Evolutionary conservation across 2,329 filamentous ascomycete genomes (phyloP).

Genomic region (Diaporthe helianthi): DNA sequence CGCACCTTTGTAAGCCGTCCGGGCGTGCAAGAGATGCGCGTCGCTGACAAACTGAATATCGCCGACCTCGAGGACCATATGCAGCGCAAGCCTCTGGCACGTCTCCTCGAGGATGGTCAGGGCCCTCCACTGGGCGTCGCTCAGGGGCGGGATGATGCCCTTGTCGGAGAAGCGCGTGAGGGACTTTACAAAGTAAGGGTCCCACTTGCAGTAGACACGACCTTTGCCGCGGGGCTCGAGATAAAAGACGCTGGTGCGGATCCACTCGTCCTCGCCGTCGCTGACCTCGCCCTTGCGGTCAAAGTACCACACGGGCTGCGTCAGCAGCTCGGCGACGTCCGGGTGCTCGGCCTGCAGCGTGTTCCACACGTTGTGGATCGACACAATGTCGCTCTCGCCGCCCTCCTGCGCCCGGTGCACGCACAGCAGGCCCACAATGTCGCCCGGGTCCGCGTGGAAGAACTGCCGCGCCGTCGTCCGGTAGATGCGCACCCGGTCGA

Average conservation of each 20-base stretch:
- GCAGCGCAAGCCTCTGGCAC: constrained; percentile 74
- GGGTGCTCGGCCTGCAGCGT: constrained; percentile 75
- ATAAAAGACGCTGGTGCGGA: constrained; percentile 76
- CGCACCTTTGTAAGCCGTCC: constrained; percentile 78
- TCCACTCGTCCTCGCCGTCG: constrained; percentile 76
- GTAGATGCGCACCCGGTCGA: constrained; percentile 89
- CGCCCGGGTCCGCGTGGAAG: constrained; percentile 84
- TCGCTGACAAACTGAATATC: constrained; percentile 90
- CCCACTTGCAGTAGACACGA: constrained; percentile 84
- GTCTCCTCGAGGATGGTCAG: constrained; percentile 76
- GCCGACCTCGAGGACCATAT: constrained; percentile 86
- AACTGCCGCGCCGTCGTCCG: constrained; percentile 84
- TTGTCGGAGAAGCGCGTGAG: constrained; percentile 75
- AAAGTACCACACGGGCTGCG: constrained; percentile 87
- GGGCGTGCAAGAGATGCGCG: constrained; percentile 78
- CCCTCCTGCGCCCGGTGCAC: constrained; percentile 79
- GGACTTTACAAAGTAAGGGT: constrained; percentile 85
- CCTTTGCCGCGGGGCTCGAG: constrained; percentile 72
- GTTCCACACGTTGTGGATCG: constrained; percentile 83
- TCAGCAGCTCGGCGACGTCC: constrained; percentile 77
- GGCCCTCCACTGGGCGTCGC: constrained; percentile 72
- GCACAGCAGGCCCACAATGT: constrained; percentile 85
- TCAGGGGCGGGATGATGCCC: constrained; percentile 70
- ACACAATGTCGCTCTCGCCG: constrained; percentile 83
- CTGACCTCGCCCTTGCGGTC: constrained; percentile 88